A percentile compares a stretch with the other conserved stretches of the same genome.
phyloP scores from a whole-genome alignment of 345 rosid species.

The Cardiospermum halicacabum region DNA sequence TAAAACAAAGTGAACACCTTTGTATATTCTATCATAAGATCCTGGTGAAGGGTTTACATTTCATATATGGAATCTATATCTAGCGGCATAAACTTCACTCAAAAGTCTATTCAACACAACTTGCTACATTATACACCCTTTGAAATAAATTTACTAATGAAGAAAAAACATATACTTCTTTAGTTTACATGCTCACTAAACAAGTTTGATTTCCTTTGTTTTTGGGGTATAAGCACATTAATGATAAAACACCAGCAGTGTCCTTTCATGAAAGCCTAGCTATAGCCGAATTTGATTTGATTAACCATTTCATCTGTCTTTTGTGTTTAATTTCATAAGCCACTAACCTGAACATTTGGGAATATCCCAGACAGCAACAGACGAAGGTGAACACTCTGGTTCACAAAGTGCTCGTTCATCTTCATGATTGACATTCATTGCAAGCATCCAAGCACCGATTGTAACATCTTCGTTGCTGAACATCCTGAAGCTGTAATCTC shows the following conservation, averaged over 20 bases:
- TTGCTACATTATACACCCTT: neutral
- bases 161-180: too few species aligned
- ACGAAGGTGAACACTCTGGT: conserved; percentile 61
- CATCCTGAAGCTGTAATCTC: conserved; percentile 77
- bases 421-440: conserved; percentile 94
- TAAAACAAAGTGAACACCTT: too few species aligned
- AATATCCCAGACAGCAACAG: conserved; percentile 89
- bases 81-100: neutral
- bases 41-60: neutral
- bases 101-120: neutral
- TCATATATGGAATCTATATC: neutral
- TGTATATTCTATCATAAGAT: neutral
- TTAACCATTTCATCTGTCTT: conserved; percentile 5
- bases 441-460: conserved; percentile 97
- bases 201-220: neutral
- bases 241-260: neutral
- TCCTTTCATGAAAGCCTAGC: neutral
- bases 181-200: neutral
- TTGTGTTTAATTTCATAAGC: conserved; percentile 7
- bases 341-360: conserved; percentile 90
- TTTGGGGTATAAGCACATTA: neutral
- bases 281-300: neutral
- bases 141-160: neutral
- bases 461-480: conserved; percentile 96
- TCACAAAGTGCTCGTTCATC: conserved; percentile 56